These are phyloP conservation scores for Endoconidiophora polonica DNA, from an alignment of 2,329 filamentous ascomycete species.

Conservation along the genomic window DNA sequence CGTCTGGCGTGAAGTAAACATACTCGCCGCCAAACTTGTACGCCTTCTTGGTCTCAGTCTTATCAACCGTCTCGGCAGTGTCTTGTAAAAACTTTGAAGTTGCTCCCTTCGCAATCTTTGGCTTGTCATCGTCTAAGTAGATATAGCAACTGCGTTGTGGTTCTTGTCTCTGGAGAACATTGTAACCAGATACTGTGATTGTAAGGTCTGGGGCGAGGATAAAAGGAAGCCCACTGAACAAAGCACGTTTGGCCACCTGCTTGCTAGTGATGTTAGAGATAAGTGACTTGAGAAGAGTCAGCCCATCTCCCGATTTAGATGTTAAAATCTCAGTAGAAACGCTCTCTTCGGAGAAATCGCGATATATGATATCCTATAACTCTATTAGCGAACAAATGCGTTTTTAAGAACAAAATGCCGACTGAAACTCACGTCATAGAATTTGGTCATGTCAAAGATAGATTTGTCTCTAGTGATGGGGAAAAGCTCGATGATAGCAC, in stretches of 20 bases:
- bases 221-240: conserved; percentile 75
- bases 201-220: conserved; percentile 71
- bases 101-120: conserved; percentile 60
- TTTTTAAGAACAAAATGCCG: conserved; percentile 13
- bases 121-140: conserved; percentile 70
- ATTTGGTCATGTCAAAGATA: conserved; percentile 66
- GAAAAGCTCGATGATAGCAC: conserved; percentile 82
- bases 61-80: conserved; percentile 59
- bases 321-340: conserved; percentile 35
- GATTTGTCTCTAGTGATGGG: conserved; percentile 52
- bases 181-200: conserved; percentile 88
- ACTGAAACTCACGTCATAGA: conserved; percentile 58
- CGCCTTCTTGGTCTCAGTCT: conserved; percentile 69
- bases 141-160: conserved; percentile 73
- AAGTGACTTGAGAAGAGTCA: conserved; percentile 63
- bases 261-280: conserved; percentile 83
- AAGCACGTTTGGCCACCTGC: conserved; percentile 65
- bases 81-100: conserved; percentile 66
- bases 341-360: conserved; percentile 54
- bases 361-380: conserved; percentile 73
- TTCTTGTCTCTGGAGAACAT: conserved; percentile 68
- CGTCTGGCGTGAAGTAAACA: conserved; percentile 69
- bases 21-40: conserved; percentile 93
- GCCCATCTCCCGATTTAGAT: conserved; percentile 54
- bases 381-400: conserved; percentile 2